These are phyloP conservation scores for Sporisorium exsertum DNA, from an alignment of 1,284 basidiomycete species.

Conservation along the genomic window DNA sequence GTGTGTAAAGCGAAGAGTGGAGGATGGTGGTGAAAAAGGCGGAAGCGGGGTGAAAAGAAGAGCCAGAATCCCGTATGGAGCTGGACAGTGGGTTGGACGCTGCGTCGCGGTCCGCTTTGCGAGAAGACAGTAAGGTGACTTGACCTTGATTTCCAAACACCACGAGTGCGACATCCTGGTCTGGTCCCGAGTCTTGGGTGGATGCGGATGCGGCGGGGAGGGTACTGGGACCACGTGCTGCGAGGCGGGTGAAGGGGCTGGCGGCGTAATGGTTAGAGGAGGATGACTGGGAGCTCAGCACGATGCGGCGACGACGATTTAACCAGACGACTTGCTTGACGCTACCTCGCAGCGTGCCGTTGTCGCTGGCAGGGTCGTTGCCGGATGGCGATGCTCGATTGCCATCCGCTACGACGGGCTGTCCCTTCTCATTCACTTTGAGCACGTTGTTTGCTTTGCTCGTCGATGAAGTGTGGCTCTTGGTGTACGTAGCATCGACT, in stretches of 20 bases:
- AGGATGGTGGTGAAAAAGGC: slow-evolving; percentile 29
- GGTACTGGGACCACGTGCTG: slow-evolving; percentile 27
- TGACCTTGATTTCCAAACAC: slow-evolving; percentile 44
- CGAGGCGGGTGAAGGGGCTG: slow-evolving; percentile 25
- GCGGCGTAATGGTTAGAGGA: slow-evolving; percentile 24
- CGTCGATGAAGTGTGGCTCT: neutral
- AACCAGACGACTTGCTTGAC: slow-evolving; percentile 35
- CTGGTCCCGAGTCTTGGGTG: slow-evolving; percentile 20
- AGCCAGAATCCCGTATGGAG: neutral
- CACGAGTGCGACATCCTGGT: slow-evolving; percentile 32
- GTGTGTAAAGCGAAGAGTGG: slow-evolving; percentile 35
- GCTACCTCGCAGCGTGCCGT: slow-evolving; percentile 14
- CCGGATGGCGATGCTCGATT: slow-evolving; percentile 13
- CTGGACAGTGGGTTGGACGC: neutral
- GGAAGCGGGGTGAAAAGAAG: neutral
- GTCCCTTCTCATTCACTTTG: slow-evolving; percentile 41
- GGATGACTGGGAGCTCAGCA: slow-evolving; percentile 16
- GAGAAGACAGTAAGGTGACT: slow-evolving; percentile 34
- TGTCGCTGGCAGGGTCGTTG: neutral
- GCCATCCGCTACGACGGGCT: slow-evolving; percentile 19
- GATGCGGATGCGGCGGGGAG: slow-evolving; percentile 3
- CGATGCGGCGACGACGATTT: slow-evolving; percentile 32
- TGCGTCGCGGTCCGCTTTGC: slow-evolving; percentile 19
- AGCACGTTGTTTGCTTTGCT: slow-evolving; percentile 34
- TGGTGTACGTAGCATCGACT: slow-evolving; percentile 6